Base-by-base conservation (phyloP, 1,284 basidiomycete genomes). In the Malassezia yamatoensis region DNA sequence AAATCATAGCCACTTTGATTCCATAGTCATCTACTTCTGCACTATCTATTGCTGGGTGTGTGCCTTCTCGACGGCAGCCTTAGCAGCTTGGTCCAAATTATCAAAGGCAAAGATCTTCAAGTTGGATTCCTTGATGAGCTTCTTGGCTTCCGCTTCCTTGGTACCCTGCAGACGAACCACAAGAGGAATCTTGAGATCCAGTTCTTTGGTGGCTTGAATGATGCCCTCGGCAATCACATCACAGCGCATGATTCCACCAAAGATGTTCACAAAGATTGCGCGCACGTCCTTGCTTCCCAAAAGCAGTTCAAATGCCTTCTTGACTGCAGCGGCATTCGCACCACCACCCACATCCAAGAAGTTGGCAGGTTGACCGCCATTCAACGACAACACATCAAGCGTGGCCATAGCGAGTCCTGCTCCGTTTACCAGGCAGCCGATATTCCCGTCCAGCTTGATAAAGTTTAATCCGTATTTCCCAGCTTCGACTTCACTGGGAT, bases 401-500 rank as follows among this genome's bases (percentile, higher is more conserved):
- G 94, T 99, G 32, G 94, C 94, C 94, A 99, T 99, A 51, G 94
- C 94, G 59, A 99, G 81, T 76, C 94, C 94, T 58, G 94, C 94
- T 70, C 94, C 94, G 75, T 99, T 99, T 64, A 99, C 94, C 57
- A 99, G 81, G 78, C 94, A 99, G 40, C 94, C 94, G 63, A 99
- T 86, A 78, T 84, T 88, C 37, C 94, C 94, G 75, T 99, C 94
- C 48, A 99, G 85, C 80, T 99, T 96, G 82, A 98, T 98, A 76
- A 96, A 96, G 81, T 96, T 98, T 71, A 98, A 82, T 72, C 89
- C 87, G 67, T 87, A 88, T 77, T 77, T 72, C 56, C 75, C 76
- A 9, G 77, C 77, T 86, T 88, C 78, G 42, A 96, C 91, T 77
- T 99, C 94, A 39, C 90, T 90, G 21, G 90, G 82, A 75, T 96